Percentiles rank a stretch among this genome's conserved stretches.
These are phyloP conservation scores for Pseudogymnoascus sp. DNA, from an alignment of 2,329 filamentous ascomycete species.

Conservation along the genomic window DNA sequence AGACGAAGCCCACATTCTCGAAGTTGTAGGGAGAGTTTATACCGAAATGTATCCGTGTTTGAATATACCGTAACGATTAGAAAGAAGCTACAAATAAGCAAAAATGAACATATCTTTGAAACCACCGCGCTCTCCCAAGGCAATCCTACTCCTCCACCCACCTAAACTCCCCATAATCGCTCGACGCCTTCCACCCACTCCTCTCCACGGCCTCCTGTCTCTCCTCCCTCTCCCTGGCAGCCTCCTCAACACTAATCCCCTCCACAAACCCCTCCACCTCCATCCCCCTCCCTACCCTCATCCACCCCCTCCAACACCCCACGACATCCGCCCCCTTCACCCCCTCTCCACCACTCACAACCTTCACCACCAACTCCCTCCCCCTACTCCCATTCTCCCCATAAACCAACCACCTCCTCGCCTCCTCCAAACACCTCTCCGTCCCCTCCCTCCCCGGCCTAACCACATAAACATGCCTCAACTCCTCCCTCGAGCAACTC, in stretches of 20 bases:
- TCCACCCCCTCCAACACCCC: constrained; percentile 26
- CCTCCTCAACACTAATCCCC: constrained; percentile 25
- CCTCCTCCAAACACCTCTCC: constrained; percentile 17
- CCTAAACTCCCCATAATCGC: constrained; percentile 19
- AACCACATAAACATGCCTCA: constrained; percentile 26
- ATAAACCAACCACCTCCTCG: constrained; percentile 26
- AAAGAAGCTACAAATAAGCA: background rate
- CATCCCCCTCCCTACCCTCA: constrained; percentile 22
- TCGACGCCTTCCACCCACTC: constrained; percentile 22
- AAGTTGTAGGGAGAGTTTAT: constrained; percentile 54
- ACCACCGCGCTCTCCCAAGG: background rate
- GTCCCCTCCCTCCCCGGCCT: constrained; percentile 15
- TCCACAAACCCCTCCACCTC: constrained; percentile 18
- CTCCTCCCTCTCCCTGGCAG: constrained; percentile 19
- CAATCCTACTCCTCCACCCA: constrained; percentile 11
- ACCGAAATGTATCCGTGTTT: constrained; percentile 1
- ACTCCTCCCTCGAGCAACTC: constrained; percentile 13
- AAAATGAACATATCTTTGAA: background rate
- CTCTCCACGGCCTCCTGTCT: constrained; percentile 18
- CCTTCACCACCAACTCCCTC: constrained; percentile 23
- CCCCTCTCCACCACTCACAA: constrained; percentile 22
- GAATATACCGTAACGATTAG: background rate
- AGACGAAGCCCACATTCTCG: constrained; percentile 71
- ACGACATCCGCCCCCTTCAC: constrained; percentile 14
- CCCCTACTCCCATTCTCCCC: constrained; percentile 22